Evolutionary conservation across 2,329 filamentous ascomycete genomes (phyloP), one percentile per base, ranked within the genome.

Genomic region (Acephala macrosclerotiorum): DNA sequence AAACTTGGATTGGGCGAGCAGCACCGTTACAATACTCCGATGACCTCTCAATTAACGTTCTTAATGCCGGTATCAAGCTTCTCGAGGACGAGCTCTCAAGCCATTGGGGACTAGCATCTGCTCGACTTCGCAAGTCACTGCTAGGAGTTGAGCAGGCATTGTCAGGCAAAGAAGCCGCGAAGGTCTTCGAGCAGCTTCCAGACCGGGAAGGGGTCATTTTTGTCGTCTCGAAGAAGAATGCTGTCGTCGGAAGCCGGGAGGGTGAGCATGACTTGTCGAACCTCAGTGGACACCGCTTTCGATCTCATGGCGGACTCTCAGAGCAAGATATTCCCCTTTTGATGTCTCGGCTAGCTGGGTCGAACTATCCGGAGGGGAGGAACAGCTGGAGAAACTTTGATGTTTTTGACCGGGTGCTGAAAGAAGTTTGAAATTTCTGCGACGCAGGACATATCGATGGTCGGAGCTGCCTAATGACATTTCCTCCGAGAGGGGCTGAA

Each of bases 61-160:
- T 82, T 9, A 80, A 82, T 64, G 78, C 80, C 2, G 80, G 80
- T 2, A 67, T 81, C 45, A 81, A 80, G 64, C 63, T 82, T 2
- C 69, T 82, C 2, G 69, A 79, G 55, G 79, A 81, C 60, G 72
- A 67, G 20, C 69, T 82, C 26, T 71, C 77, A 29, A 58, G 64
- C 0, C 74, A 73, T 40, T 81, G 77, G 60, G 76, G 76, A 0
- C 8, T 63, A 1, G 71, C 69, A 7, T 72, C 68, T 35, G 75
- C 77, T 1, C 72, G 79, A 75, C 22, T 51, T n/a, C 8, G 20
- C 20, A 22, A 51, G 25, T 22, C 47, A 22, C 20, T 51, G 4
- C 18, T n/a, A 22, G 47, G 47, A 12, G 20, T 51, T 16, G 47
- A 51, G n/a, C 5, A 14, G 5, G 47, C 47, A 20, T 22, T 51